Evolutionary conservation across 441 rosid species (phyloP), one percentile per base, ranked within the genome.

Genomic region (Pelargonium hybrid): DNA sequence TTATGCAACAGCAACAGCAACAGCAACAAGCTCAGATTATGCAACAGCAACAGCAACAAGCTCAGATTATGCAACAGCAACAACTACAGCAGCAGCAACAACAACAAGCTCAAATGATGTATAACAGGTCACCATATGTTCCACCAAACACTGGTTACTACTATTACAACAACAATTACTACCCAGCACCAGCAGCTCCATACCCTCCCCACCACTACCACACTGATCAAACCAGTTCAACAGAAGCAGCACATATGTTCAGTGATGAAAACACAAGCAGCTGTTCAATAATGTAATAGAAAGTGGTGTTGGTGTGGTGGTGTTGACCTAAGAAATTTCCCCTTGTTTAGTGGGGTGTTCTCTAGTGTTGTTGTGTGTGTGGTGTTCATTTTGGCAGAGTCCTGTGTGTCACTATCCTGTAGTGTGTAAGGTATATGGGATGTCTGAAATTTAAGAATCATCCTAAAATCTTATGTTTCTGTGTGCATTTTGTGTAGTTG

Each of bases 81-180:
- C 62, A 54, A 1, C 62, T 6, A 54, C 62, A 50, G 57, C 62
- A 31, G 7, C 6, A 4, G 73, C 78, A 79, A 82, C 86, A 78
- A 52, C 81, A 66, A 26, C 87, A 75, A 56, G 82, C 89, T 5
- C 96, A 86, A 69, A 84, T 89, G 88, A 84, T 86, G 88, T 89
- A 89, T 61, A 87, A 89, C 66, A 82, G 91, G 70, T 76, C 95
- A n/a, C 81, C 87, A 5, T 73, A 79, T 59, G 74, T 80, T 68
- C 90, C 90, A 47, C 69, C 90, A 0, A 84, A 63, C 81, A 87
- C 88, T 47, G 95, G 90, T 56, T 91, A 87, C 78, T 85, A 78
- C 75, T 83, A 56, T 56, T 56, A 56, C 62, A 56, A 81, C 75
- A 37, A 48, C 23, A 81, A 78, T 65, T 75, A 81, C 61, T 54